Evolutionary conservation across 139 green algal genomes (phyloP).

Genomic region (Gonium pectorale): DNA sequence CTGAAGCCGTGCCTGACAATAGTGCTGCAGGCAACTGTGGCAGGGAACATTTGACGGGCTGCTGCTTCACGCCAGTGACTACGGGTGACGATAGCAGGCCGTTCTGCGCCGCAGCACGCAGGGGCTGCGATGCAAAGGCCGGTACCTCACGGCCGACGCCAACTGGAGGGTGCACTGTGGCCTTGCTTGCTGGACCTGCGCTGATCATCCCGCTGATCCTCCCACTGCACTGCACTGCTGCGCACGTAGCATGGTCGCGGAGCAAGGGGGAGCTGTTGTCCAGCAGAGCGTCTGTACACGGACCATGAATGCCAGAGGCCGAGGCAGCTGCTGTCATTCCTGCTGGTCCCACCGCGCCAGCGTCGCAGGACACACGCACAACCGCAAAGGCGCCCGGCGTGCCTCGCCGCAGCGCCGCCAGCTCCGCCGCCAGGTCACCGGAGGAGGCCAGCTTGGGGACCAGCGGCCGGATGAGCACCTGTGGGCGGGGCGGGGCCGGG

Average conservation of each 20-base stretch:
- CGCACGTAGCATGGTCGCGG: background rate
- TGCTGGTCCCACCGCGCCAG: background rate
- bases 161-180: too few relatives aligned
- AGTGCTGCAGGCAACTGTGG: too few relatives aligned
- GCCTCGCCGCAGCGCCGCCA: slow-evolving; percentile 13
- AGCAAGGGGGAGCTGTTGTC: background rate
- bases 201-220: background rate
- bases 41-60: too few relatives aligned
- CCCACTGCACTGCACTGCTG: background rate
- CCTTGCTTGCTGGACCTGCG: too few relatives aligned
- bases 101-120: too few relatives aligned
- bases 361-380: background rate
- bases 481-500: background rate
- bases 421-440: background rate
- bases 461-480: background rate
- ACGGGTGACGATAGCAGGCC: too few relatives aligned
- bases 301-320: background rate
- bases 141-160: too few relatives aligned
- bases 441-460: background rate
- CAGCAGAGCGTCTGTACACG: too few relatives aligned
- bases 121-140: too few relatives aligned
- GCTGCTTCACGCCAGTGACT: too few relatives aligned
- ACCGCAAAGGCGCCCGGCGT: slow-evolving; percentile 11
- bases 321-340: too few relatives aligned
- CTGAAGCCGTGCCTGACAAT: too few relatives aligned